Percentiles rank a stretch among this genome's conserved stretches.
These are phyloP conservation scores for Calonectria naviculata DNA, from an alignment of 2,329 filamentous ascomycete species.

Conservation along the genomic window DNA sequence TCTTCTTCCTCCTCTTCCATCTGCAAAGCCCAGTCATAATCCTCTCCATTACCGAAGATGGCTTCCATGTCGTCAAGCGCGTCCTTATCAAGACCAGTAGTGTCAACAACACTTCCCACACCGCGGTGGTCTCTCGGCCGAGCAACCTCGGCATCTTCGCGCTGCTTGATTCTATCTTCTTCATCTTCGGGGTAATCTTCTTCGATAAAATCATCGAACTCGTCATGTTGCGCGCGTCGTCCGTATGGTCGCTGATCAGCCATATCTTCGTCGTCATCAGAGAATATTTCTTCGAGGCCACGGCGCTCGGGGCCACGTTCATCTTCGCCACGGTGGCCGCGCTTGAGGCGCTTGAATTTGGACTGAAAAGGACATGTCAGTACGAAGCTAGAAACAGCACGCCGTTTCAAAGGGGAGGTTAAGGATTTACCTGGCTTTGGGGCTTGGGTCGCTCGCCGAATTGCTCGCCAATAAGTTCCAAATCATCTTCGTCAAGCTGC, in stretches of 20 bases:
- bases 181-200: slow-evolving; percentile 94
- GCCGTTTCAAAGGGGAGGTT: not conserved
- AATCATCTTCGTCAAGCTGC: slow-evolving; percentile 93
- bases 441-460: slow-evolving; percentile 72
- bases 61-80: slow-evolving; percentile 95
- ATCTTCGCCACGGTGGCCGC: slow-evolving; percentile 82
- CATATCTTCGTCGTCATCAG: slow-evolving; percentile 88
- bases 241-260: slow-evolving; percentile 64
- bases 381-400: not conserved
- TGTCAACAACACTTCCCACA: slow-evolving; percentile 78
- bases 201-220: slow-evolving; percentile 97
- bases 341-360: slow-evolving; percentile 97
- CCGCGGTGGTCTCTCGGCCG: slow-evolving; percentile 77
- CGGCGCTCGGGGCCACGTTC: slow-evolving; percentile 73
- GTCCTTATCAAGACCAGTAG: slow-evolving; percentile 88
- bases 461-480: slow-evolving; percentile 92
- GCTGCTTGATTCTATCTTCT: slow-evolving; percentile 77
- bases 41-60: slow-evolving; percentile 94
- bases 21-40: slow-evolving; percentile 94
- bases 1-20: slow-evolving; percentile 89
- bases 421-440: slow-evolving; percentile 73
- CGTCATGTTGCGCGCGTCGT: slow-evolving; percentile 74
- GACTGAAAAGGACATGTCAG: slow-evolving; percentile 62
- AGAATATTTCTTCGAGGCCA: slow-evolving; percentile 92
- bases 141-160: slow-evolving; percentile 90